A percentile compares a stretch with the other conserved stretches of the same genome.
Evolutionary conservation across 164 flowering plant genomes (phyloP).

Genomic region (Annona cherimola): DNA sequence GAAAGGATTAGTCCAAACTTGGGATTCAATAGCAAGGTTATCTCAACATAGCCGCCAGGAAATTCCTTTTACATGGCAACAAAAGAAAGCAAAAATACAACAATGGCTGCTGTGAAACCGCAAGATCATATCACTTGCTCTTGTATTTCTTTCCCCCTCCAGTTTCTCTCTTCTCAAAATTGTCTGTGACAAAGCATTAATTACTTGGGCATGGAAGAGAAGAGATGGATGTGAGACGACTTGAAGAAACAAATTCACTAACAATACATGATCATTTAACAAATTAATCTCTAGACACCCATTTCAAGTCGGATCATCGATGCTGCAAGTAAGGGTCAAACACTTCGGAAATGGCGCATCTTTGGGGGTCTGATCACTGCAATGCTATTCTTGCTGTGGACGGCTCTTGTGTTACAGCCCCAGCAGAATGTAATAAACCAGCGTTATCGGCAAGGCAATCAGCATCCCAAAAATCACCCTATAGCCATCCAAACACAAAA

Average conservation of each 20-base stretch:
- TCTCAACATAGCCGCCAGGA: too few species aligned
- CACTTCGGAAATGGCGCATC: too few species aligned
- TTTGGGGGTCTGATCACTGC: neutral
- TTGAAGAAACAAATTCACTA: constrained; percentile 6
- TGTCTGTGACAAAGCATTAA: neutral
- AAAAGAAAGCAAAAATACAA: too few species aligned
- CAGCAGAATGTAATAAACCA: constrained; percentile 79
- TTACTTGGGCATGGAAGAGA: neutral
- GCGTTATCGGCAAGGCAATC: constrained; percentile 76
- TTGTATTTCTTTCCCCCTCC: neutral
- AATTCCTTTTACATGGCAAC: too few species aligned
- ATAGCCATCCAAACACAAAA: constrained; percentile 8
- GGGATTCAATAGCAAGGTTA: too few species aligned
- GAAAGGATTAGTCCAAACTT: too few species aligned
- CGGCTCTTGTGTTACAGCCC: constrained; percentile 40
- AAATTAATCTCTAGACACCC: neutral
- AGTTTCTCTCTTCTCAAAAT: neutral
- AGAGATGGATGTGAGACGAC: neutral
- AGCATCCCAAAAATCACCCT: constrained; percentile 92
- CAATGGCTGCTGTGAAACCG: too few species aligned
- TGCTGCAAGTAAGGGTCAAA: neutral
- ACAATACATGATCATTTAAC: neutral
- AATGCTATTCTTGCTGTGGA: neutral
- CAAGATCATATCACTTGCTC: neutral
- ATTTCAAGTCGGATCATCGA: too few species aligned